Percentiles rank a stretch among this genome's conserved stretches.
These are phyloP conservation scores for Serendipita sp. DNA, from an alignment of 768 basidiomycete species.

Conservation along the genomic window DNA sequence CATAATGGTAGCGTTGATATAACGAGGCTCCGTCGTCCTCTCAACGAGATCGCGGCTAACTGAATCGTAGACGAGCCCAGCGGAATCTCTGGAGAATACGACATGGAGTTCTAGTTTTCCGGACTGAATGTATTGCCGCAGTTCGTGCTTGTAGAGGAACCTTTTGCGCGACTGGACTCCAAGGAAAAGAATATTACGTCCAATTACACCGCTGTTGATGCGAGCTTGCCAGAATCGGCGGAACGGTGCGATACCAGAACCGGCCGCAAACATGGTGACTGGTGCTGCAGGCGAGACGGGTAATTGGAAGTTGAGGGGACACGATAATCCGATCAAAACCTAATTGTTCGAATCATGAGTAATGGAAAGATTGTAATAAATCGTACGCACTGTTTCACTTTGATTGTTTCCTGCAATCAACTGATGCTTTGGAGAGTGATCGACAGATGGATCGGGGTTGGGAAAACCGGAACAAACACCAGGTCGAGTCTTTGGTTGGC, in stretches of 20 bases:
- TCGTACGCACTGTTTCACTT: background rate
- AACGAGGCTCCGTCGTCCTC: background rate
- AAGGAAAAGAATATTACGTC: background rate
- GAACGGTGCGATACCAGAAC: constrained; percentile 34
- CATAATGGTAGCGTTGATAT: background rate
- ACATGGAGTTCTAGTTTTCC: background rate
- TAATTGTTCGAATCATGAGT: too few relatives aligned
- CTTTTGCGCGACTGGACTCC: background rate
- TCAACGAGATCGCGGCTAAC: background rate
- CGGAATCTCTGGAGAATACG: background rate
- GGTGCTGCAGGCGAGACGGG: constrained; percentile 26
- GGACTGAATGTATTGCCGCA: background rate
- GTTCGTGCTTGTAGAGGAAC: background rate
- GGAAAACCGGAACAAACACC: background rate
- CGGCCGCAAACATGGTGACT: constrained; percentile 32
- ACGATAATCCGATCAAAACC: background rate
- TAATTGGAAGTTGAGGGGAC: constrained; percentile 24
- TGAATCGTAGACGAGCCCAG: background rate
- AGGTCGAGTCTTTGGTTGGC: background rate
- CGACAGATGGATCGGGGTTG: background rate
- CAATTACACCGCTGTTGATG: background rate
- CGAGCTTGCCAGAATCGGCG: constrained; percentile 37
- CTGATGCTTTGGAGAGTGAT: background rate
- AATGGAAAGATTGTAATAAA: too few relatives aligned
- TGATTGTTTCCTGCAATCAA: background rate